A percentile compares a stretch with the other conserved stretches of the same genome.
phyloP scores from a whole-genome alignment of 2,329 filamentous ascomycete species.

The Epichloe scottii region DNA sequence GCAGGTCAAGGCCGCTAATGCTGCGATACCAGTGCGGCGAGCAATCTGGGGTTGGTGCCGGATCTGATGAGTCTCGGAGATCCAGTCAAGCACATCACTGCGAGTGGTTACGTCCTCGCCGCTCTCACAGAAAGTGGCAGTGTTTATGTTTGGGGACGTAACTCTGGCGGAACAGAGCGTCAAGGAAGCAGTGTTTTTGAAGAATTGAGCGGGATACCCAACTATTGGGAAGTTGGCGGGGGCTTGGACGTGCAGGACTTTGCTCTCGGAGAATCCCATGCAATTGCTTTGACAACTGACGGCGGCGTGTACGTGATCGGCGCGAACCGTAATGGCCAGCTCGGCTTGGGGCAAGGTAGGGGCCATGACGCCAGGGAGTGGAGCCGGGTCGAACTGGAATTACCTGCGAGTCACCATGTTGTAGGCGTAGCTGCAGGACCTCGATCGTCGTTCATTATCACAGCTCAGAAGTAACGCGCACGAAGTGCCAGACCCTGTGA shows the following conservation, averaged over 20 bases:
- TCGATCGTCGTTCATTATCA: conserved; percentile 36
- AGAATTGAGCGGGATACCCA: conserved; percentile 21
- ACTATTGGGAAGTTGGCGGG: conserved; percentile 32
- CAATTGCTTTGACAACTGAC: conserved; percentile 39
- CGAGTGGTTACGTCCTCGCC: conserved; percentile 43
- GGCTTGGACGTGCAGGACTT: conserved; percentile 43
- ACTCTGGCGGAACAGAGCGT: conserved; percentile 12
- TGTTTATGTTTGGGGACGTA: conserved; percentile 48
- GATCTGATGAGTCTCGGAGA: conserved; percentile 39
- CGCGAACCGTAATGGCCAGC: conserved; percentile 44
- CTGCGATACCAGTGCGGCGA: conserved; percentile 26
- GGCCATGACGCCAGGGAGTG: conserved; percentile 19
- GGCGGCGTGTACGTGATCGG: conserved; percentile 43
- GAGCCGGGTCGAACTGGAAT: conserved; percentile 21
- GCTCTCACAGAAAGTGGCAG: conserved; percentile 45
- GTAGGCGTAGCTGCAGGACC: conserved; percentile 35
- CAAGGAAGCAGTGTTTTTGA: conserved; percentile 13
- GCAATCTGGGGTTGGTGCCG: conserved; percentile 30
- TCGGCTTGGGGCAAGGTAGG: conserved; percentile 29
- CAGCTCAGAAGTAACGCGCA: conserved; percentile 7
- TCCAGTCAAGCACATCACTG: conserved; percentile 39
- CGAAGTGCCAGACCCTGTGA: not conserved
- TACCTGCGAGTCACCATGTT: conserved; percentile 16
- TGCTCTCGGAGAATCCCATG: conserved; percentile 44
- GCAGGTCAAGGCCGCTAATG: conserved; percentile 5